Evolutionary conservation across 1,139 yeast species (phyloP).

Genomic region (Kodamaea ohmeri): DNA sequence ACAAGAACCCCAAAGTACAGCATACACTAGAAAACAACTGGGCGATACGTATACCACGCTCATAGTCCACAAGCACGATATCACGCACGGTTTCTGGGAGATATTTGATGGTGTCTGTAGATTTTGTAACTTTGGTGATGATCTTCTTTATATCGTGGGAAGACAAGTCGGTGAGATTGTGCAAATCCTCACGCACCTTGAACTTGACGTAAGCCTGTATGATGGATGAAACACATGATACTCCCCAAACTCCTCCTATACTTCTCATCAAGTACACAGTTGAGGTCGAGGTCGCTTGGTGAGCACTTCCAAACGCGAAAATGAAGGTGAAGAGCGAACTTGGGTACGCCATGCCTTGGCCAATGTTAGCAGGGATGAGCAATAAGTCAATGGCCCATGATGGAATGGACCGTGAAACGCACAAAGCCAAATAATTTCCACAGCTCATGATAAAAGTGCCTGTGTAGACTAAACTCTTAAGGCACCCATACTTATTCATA

Average conservation of each 20-base stretch:
- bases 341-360: constrained; percentile 42
- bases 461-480: constrained; percentile 22
- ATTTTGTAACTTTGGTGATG: constrained; percentile 17
- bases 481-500: constrained; percentile 26
- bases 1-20: constrained; percentile 21
- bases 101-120: constrained; percentile 19
- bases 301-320: constrained; percentile 28
- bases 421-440: constrained; percentile 31
- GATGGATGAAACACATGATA: constrained; percentile 33
- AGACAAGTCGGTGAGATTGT: constrained; percentile 10
- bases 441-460: constrained; percentile 32
- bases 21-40: constrained; percentile 21
- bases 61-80: constrained; percentile 20
- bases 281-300: constrained; percentile 39
- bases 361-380: constrained; percentile 37
- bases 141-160: constrained; percentile 15
- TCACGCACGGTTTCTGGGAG: constrained; percentile 15
- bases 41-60: constrained; percentile 21
- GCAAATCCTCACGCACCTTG: constrained; percentile 17
- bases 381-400: constrained; percentile 25
- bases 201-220: constrained; percentile 21
- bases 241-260: constrained; percentile 43
- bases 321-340: constrained; percentile 37
- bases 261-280: constrained; percentile 38
- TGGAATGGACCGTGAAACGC: constrained; percentile 22